These are phyloP conservation scores for Penstemon eatonii DNA, from an alignment of 257 asterid species.

Conservation along the genomic window DNA sequence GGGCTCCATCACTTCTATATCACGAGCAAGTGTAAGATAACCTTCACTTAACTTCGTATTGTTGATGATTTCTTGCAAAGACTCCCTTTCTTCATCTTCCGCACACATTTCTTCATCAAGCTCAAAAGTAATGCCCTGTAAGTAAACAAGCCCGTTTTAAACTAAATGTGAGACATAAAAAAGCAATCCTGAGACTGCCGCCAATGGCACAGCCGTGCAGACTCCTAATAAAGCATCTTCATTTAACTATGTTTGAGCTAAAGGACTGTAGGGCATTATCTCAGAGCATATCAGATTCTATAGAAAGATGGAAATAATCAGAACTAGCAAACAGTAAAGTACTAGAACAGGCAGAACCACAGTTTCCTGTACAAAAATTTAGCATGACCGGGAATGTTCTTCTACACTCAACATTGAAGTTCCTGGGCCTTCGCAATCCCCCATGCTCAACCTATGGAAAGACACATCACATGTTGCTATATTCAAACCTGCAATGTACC, in stretches of 20 bases:
- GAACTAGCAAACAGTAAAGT: not conserved
- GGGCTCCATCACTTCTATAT: conserved; percentile 98
- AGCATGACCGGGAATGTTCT: not conserved
- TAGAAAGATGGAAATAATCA: not conserved
- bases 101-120: conserved; percentile 59
- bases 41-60: conserved; percentile 86
- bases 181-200: not conserved
- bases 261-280: not conserved
- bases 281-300: not conserved
- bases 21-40: conserved; percentile 96
- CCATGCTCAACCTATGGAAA: not conserved
- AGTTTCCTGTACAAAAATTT: not conserved
- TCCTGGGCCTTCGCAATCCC: conserved; percentile 1
- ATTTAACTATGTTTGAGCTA: conserved; percentile 3
- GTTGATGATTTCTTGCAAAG: conserved; percentile 70
- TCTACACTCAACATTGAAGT: not conserved
- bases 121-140: conserved; percentile 73
- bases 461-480: not conserved
- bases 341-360: not conserved
- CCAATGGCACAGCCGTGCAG: conserved; percentile 10
- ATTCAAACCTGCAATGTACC: conserved; percentile 6
- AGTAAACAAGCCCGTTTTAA: conserved; percentile 7
- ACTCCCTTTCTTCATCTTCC: conserved; percentile 77
- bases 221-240: conserved; percentile 3
- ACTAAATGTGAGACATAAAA: not conserved